Evolutionary conservation across 2,329 filamentous ascomycete genomes (phyloP).

Genomic region (Capronia coronata): DNA sequence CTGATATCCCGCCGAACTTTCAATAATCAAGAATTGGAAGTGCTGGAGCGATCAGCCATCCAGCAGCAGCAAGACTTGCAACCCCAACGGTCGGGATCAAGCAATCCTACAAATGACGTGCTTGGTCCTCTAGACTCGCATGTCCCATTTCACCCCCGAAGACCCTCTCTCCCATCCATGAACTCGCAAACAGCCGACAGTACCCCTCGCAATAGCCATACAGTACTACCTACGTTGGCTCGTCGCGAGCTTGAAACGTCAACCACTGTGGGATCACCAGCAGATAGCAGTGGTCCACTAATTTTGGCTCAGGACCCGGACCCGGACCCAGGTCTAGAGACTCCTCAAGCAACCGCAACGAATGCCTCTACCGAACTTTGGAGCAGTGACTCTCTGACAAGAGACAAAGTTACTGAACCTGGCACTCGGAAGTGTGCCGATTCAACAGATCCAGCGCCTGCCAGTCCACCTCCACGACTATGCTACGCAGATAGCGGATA

Average conservation of each 20-base stretch:
- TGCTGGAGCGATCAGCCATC: conserved; percentile 12
- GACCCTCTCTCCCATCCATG: conserved; percentile 14
- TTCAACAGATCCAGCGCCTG: not conserved
- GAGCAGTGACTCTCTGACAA: not conserved
- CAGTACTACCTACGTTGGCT: conserved; percentile 8
- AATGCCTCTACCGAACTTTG: not conserved
- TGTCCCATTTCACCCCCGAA: not conserved
- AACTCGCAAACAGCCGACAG: conserved; percentile 20
- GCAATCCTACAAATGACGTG: not conserved
- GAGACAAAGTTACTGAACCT: not conserved
- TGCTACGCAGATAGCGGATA: conserved; percentile 22
- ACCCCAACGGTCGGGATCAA: not conserved
- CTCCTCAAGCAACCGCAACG: not conserved
- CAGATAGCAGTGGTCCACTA: not conserved
- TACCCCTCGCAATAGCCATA: conserved; percentile 25
- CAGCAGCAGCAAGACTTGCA: not conserved
- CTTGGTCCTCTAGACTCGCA: not conserved
- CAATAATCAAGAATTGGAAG: conserved; percentile 22
- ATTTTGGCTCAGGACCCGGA: not conserved
- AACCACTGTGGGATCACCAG: not conserved
- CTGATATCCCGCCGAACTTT: conserved; percentile 21
- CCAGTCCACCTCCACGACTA: conserved; percentile 9
- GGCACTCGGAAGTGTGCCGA: not conserved
- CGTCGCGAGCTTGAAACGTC: not conserved
- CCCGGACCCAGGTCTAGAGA: not conserved